Evolutionary conservation across 1,284 basidiomycete species (phyloP), one percentile per base, ranked within the genome.

Genomic region (Lignosus rhinocerotis): DNA sequence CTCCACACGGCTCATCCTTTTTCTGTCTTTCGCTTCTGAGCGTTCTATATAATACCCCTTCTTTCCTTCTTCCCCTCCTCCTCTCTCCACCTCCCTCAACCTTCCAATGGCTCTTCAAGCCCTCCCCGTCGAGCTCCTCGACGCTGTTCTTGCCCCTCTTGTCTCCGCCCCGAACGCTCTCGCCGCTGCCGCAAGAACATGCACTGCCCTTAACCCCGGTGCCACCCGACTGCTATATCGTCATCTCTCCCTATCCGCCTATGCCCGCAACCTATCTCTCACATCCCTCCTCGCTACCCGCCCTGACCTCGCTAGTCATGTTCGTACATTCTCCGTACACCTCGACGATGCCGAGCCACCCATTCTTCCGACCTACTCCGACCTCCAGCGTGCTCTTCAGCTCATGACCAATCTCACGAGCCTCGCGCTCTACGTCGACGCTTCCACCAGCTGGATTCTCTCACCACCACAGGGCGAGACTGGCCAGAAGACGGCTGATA

Each of bases 151-250:
- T 57, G 66, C 69, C 33, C 68, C 68, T 7, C 67, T 72, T 41
- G 65, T 72, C 53, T 65, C 68, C 60, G 56, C 56, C 44, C 50
- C 53, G 30, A 10, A 62, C 33, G 55, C 70, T 43, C 70, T 73
- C 60, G 63, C 66, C 58, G 59, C 64, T 45, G 62, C 87, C 61
- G 77, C 86, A 3, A 72, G 67, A 21, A 75, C 81, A n/a, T 75
- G 64, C 62, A 67, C 77, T 7, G 60, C 68, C 36, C 66, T 87
- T 65, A 73, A 74, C 62, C 73, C 73, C 52, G 70, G 82, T 63
- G 85, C 84, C 1, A 83, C 82, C 56, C 82, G 83, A 58, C 69
- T 78, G 45, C 84, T 91, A 69, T 91, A 87, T 72, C 78, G 84
- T 55, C 71, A 81, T 65, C 64, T 90, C 64, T 68, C 74, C 47